Evolutionary conservation across 2,329 filamentous ascomycete genomes (phyloP).

Genomic region (Ophiostoma sp.): DNA sequence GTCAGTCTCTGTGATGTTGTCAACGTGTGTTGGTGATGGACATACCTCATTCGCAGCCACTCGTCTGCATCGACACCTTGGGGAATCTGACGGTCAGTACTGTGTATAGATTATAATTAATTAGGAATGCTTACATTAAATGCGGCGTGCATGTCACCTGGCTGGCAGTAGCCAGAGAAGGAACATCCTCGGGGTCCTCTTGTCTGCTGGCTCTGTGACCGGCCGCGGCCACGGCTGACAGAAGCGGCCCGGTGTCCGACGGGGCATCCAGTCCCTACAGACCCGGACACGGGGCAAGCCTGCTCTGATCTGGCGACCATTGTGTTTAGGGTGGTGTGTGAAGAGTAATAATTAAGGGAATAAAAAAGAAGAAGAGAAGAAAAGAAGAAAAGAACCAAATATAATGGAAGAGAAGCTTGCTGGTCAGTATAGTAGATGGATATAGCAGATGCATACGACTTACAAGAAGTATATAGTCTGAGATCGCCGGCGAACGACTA

Average conservation of each 20-base stretch:
- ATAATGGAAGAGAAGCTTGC: background rate
- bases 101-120: background rate
- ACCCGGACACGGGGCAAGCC: conserved; percentile 6
- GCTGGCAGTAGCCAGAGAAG: conserved; percentile 9
- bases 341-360: background rate
- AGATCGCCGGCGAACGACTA: conserved; percentile 1
- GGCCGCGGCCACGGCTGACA: conserved; percentile 5
- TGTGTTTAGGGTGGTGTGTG: background rate
- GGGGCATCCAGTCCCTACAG: background rate
- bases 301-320: background rate
- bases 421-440: background rate
- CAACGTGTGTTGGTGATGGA: background rate
- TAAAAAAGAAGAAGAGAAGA: background rate
- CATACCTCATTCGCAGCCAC: conserved; percentile 11
- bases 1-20: background rate
- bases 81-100: conserved; percentile 6
- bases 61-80: conserved; percentile 12
- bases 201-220: conserved; percentile 1
- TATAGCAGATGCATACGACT: background rate
- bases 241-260: conserved; percentile 3
- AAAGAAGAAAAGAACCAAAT: too few species aligned
- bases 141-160: conserved; percentile 3
- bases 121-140: background rate
- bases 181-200: conserved; percentile 3
- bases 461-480: background rate